Conservation (phyloP, 371 early-diverging fungal species). For the Mortierella sp. region DNA sequence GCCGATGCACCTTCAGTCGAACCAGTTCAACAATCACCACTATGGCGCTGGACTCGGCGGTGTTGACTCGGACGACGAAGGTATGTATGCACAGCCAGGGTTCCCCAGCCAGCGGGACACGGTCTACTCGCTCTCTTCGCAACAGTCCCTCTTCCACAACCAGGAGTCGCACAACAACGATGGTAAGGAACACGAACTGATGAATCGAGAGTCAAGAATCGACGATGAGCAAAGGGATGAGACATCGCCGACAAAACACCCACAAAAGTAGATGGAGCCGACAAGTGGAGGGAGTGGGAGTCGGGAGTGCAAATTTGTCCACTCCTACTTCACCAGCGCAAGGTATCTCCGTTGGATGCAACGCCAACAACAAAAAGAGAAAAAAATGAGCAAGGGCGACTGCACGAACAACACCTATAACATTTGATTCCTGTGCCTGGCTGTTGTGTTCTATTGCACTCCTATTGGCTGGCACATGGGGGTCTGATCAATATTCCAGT, state of each 20-base stretch:
- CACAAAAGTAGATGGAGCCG: neutral
- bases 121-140: constrained; percentile 31
- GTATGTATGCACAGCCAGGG: constrained; percentile 23
- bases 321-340: neutral
- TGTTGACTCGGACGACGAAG: constrained; percentile 36
- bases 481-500: constrained; percentile 4
- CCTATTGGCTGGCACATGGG: constrained; percentile 1
- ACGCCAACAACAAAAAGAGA: neutral
- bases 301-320: constrained; percentile 12
- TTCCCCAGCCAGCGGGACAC: constrained; percentile 34
- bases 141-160: constrained; percentile 37
- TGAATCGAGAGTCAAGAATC: neutral
- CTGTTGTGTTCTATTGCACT: neutral
- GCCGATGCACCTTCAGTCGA: constrained; percentile 2
- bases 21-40: constrained; percentile 35
- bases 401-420: no score
- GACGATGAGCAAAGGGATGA: neutral
- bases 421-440: neutral
- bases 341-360: no score
- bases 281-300: neutral
- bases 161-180: constrained; percentile 15
- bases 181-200: constrained; percentile 15
- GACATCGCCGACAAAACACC: neutral
- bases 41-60: constrained; percentile 27
- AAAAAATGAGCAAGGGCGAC: neutral